Base-by-base conservation (phyloP, 192 early-diverging fungal species). In the Obelidium mucronatum region DNA sequence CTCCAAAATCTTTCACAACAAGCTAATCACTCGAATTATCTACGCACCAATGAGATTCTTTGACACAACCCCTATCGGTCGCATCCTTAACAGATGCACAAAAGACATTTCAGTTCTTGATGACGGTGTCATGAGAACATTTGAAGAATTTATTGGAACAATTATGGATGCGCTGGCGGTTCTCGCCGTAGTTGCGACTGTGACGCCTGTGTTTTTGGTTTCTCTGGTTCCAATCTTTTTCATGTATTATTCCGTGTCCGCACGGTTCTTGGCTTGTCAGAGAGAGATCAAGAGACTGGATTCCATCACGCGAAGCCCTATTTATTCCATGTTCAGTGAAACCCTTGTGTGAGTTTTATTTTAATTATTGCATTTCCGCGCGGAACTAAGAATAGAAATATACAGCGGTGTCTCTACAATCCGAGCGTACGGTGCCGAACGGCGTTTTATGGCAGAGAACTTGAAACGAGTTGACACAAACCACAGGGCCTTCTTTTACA, bases 241-340 rank as follows among this genome's bases (percentile, higher is more conserved):
- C 36, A 35, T 91, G 22, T 96, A 92, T 74, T 81, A 86, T 17
- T 64, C 83, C 52, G 83, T 96, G 62, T 92, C 91, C n/a, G 51
- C 79, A 0, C 89, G 89, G 75, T 97, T 96, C 67, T 82, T 97
- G 51, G 86, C 84, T 3, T 86, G 92, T 8, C 93, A 94, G 4
- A 88, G 97, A 56, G 95, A 97, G 77, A 80, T 97, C 56, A 96
- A 98, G 88, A 90, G 97, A 28, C 79, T 96, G 11, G 93, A 96
- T 82, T 91, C 92, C 1, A 86, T 90, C 36, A 87, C 92, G 4
- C 87, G 90, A 73, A 87, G 87, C 39, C 93, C 95, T 3, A 89
- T 95, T 30, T 90, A 91, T 78, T 87, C 93, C 61, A 89, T 93
- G 74, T 95, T 96, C 76, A 89, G 87, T 70, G 94, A 98, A 82